Conservation (phyloP, 768 basidiomycete species). For the Plicaturopsis crispa region DNA sequence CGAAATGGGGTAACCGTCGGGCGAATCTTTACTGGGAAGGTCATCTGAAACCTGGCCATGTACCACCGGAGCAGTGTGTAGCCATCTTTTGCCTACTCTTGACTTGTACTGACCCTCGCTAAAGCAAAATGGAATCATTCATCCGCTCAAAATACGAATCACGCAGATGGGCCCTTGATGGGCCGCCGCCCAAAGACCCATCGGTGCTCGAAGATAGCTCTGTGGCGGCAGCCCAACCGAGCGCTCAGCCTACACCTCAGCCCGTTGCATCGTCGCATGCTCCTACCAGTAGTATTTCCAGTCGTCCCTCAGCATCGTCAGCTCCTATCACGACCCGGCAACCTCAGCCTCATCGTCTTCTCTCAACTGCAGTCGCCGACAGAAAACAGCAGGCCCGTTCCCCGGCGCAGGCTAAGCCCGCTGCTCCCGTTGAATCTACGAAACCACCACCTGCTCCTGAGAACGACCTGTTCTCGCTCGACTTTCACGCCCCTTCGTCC, state of each 20-base stretch:
- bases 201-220: conserved; percentile 55
- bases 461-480: conserved; percentile 77
- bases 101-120: neutral
- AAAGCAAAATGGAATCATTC: conserved; percentile 97
- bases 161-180: conserved; percentile 89
- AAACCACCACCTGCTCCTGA: conserved; percentile 27
- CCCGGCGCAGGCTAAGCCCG: conserved; percentile 11
- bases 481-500: conserved; percentile 64
- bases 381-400: conserved; percentile 9
- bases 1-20: conserved; percentile 90
- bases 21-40: conserved; percentile 98
- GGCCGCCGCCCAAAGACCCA: conserved; percentile 77
- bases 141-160: conserved; percentile 96
- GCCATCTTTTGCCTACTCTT: conserved; percentile 1
- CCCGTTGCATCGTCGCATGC: conserved; percentile 24
- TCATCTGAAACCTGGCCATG: conserved; percentile 84
- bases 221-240: conserved; percentile 17
- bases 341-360: conserved; percentile 47
- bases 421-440: conserved; percentile 21
- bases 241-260: conserved; percentile 15
- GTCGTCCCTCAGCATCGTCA: conserved; percentile 21
- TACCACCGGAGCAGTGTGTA: conserved; percentile 91
- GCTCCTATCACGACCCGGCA: conserved; percentile 27
- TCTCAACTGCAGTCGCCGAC: conserved; percentile 28
- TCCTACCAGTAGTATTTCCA: conserved; percentile 18